Evolutionary conservation across 2,329 filamentous ascomycete species (phyloP).

Genomic region (Nannizzia gypsea): DNA sequence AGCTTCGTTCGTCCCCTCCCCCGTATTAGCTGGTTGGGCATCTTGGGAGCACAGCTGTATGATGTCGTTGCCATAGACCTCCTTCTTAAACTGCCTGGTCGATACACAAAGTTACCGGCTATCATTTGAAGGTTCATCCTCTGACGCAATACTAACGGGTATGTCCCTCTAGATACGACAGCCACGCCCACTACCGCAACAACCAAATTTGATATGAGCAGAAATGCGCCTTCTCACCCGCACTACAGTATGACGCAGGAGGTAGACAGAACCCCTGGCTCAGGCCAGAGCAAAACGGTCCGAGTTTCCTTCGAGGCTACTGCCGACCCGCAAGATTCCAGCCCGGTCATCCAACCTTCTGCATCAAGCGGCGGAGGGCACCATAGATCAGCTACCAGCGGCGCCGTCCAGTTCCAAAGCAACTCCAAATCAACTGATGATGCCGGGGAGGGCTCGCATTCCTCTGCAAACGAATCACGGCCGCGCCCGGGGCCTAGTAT

Average conservation of each 20-base stretch:
- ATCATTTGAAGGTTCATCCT: not conserved
- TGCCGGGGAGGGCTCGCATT: not conserved
- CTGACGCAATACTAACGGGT: not conserved
- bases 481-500: not conserved
- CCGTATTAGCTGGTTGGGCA: not conserved
- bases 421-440: not conserved
- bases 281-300: constrained; percentile 2
- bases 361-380: not conserved
- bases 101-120: not conserved
- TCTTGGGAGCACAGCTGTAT: not conserved
- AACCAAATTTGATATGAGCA: not conserved
- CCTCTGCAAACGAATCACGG: constrained; percentile 5
- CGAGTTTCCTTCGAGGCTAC: constrained; percentile 10
- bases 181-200: not conserved
- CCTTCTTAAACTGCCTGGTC: not conserved
- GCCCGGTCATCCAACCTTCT: not conserved
- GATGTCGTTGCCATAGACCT: not conserved
- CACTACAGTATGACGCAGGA: constrained; percentile 7
- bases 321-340: constrained; percentile 1
- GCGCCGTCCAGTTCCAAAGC: not conserved
- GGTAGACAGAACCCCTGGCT: constrained; percentile 4
- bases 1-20: too few relatives aligned
- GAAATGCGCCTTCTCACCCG: constrained; percentile 3
- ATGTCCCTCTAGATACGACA: not conserved
- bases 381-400: constrained; percentile 2